Evolutionary conservation across 176 grass and related monocot genomes (phyloP), one percentile per base, ranked within the genome.

Genomic region (Leersia perrieri): DNA sequence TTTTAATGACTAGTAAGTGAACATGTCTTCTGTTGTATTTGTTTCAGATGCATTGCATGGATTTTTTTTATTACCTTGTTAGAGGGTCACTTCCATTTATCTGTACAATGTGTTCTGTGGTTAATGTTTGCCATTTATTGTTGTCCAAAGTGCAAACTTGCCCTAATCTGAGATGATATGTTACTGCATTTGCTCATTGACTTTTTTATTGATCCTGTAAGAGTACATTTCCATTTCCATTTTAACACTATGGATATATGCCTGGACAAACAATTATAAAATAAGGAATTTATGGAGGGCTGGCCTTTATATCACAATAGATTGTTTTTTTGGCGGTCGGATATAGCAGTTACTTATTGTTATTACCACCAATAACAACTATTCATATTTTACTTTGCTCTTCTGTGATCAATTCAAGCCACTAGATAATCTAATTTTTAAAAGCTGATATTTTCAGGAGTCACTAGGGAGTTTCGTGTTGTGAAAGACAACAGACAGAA

Each of bases 401-500:
- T 38, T 42, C n/a, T 69, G 18, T 76, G 23, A 28, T 66, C 45
- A 76, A 62, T 27, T 80, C 36, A 76, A 62, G 39, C 26, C 20
- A 22, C 7, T 20, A 58, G 22, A 58, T 23, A 45, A 15, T 47
- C 28, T 67, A 73, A 66, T 72, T 55, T 44, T 36, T 83, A 66
- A 45, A 36, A 72, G 75, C 28, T 73, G 12, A 61, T 70, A 86
- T 76, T 84, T 84, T 14, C 77, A 92, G 93, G 81, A 72, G 40
- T 70, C 70, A 77, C 77, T 33, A 83, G 77, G 70, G 87, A 92
- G 87, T 95, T 90, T 60, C 87, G 87, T 80, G 22, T 95, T 77
- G 89, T 95, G 28, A 95, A 89, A 86, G 93, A 95, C 79, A 90
- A 95, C 63, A 85, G 93, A 35, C 49, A 63, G 63, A 92, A 88